A percentile compares a stretch with the other conserved stretches of the same genome.
These are phyloP conservation scores for Talaromyces proteolyticus DNA, from an alignment of 495 filamentous ascomycete species.

Conservation along the genomic window DNA sequence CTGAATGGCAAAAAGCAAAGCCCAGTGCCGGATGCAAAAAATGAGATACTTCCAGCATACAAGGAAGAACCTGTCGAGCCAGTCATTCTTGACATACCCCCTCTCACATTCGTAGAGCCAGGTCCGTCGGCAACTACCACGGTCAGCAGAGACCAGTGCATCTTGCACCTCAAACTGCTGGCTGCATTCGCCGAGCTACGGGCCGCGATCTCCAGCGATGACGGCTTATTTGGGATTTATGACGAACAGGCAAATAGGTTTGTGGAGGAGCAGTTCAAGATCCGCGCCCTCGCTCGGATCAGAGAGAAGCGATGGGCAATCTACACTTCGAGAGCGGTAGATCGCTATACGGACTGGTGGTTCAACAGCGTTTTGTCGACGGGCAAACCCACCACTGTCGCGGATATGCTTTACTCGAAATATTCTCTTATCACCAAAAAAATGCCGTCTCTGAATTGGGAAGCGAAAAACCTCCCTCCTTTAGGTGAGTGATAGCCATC, in stretches of 20 bases:
- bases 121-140: conserved; percentile 12
- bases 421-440: conserved; percentile 12
- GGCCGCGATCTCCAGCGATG: conserved; percentile 55
- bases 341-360: conserved; percentile 74
- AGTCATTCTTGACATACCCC: not conserved
- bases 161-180: conserved; percentile 80
- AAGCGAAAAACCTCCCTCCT: conserved; percentile 19
- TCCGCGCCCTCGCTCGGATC: conserved; percentile 34
- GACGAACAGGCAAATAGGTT: conserved; percentile 29
- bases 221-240: conserved; percentile 62
- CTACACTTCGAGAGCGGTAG: conserved; percentile 66
- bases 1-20: too few relatives aligned
- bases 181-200: conserved; percentile 63
- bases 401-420: not conserved
- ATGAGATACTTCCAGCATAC: not conserved
- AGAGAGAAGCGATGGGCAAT: conserved; percentile 78
- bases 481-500: conserved; percentile 17
- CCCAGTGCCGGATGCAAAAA: too few relatives aligned
- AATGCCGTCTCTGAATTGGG: conserved; percentile 8
- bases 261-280: conserved; percentile 10
- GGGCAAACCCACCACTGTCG: conserved; percentile 3
- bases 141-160: conserved; percentile 40
- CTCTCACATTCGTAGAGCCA: conserved; percentile 10
- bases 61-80: not conserved
- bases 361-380: conserved; percentile 14